Evolutionary conservation across 768 basidiomycete genomes (phyloP).

Genomic region (Pisolithus marmoratus): DNA sequence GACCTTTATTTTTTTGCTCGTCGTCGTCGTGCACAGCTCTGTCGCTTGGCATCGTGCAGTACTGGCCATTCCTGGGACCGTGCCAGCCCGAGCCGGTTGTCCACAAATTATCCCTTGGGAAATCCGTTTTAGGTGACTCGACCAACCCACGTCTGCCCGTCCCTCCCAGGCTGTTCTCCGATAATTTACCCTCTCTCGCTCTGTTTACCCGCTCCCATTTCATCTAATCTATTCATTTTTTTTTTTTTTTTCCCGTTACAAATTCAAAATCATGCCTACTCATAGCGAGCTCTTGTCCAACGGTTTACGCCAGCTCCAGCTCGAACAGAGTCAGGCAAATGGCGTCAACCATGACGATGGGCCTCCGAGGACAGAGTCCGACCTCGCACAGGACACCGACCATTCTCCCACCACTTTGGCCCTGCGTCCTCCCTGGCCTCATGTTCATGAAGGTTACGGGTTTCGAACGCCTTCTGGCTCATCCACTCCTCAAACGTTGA

Average conservation of each 20-base stretch:
- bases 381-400: not conserved
- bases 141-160: constrained; percentile 2
- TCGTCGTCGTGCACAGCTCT: constrained; percentile 11
- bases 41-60: not conserved
- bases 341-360: constrained; percentile 3
- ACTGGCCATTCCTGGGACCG: not conserved
- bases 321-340: constrained; percentile 16
- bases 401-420: constrained; percentile 12
- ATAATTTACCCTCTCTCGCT: not conserved
- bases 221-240: not conserved
- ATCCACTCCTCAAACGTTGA: constrained; percentile 49
- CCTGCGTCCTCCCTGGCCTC: constrained; percentile 25
- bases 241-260: constrained; percentile 10
- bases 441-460: constrained; percentile 72
- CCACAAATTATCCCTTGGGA: constrained; percentile 12
- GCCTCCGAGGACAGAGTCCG: not conserved
- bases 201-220: not conserved
- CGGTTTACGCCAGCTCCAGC: constrained; percentile 43
- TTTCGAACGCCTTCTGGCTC: constrained; percentile 68
- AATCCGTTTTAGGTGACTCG: constrained; percentile 16
- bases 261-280: constrained; percentile 19
- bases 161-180: constrained; percentile 1
- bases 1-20: constrained; percentile 1
- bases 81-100: no score
- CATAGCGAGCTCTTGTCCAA: constrained; percentile 39